Conservation (phyloP, 2,329 filamentous ascomycete species). For the Raffaelea albimanens region DNA sequence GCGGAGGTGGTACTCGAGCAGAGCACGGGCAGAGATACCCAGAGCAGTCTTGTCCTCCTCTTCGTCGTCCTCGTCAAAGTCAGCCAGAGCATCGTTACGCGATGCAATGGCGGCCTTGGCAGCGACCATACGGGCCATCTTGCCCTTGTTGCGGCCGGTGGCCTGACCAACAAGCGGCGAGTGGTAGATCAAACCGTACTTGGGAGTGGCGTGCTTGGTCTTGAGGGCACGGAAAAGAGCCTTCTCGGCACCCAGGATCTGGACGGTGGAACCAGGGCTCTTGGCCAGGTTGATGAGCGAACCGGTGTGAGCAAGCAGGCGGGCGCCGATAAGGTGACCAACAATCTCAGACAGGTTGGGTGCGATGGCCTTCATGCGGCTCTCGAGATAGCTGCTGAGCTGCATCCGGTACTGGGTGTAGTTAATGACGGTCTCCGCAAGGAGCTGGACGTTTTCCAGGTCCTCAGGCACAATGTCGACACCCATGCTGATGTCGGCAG, state of each 20-base stretch:
- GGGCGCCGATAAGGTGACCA: slow-evolving; percentile 86
- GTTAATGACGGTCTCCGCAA: slow-evolving; percentile 87
- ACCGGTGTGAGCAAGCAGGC: slow-evolving; percentile 88
- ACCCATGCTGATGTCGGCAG: slow-evolving; percentile 96
- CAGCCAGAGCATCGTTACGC: slow-evolving; percentile 80
- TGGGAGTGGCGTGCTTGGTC: slow-evolving; percentile 98
- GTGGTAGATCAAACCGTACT: slow-evolving; percentile 93
- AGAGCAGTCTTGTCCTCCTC: slow-evolving; percentile 84
- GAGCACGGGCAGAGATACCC: slow-evolving; percentile 61
- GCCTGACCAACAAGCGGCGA: slow-evolving; percentile 92
- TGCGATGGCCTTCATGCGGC: slow-evolving; percentile 93
- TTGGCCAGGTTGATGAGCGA: slow-evolving; percentile 93
- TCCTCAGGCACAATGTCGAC: slow-evolving; percentile 93
- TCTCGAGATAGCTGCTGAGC: slow-evolving; percentile 79
- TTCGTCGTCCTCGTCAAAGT: slow-evolving; percentile 66
- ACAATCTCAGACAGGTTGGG: slow-evolving; percentile 91
- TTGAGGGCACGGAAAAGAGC: slow-evolving; percentile 96
- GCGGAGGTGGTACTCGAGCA: slow-evolving; percentile 67
- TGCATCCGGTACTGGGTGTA: slow-evolving; percentile 86
- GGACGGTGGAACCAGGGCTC: slow-evolving; percentile 87
- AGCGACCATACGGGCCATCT: slow-evolving; percentile 93
- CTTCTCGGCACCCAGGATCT: slow-evolving; percentile 98
- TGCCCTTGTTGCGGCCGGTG: slow-evolving; percentile 97
- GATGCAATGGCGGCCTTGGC: slow-evolving; percentile 89
- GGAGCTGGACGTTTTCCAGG: slow-evolving; percentile 80